Base-by-base conservation (phyloP, 805 yeast genomes). In the Kodamaea sagamina region DNA sequence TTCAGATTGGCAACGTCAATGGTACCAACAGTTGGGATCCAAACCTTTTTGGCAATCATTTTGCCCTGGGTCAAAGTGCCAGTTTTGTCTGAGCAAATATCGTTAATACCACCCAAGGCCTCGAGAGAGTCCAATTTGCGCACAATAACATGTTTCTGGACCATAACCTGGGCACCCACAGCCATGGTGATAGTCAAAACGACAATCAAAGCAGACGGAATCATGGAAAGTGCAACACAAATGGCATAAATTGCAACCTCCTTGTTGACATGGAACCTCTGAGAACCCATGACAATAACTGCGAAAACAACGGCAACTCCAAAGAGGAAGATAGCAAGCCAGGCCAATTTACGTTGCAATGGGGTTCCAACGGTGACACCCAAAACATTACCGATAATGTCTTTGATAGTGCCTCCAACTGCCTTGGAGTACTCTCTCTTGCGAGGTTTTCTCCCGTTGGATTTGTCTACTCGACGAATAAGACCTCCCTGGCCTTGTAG, bases 181-280 rank as follows among this genome's bases (percentile, higher is more conserved):
- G 92, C 89, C 90, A 86, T 85, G 1, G 92, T 85, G 49, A 86
- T 84, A n/a, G 93, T 85, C 47, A 85, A 72, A 17, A 85, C 93
- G 16, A 85, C 93, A 48, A 84, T 83, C 53, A 85, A 71, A 0
- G 90, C 82, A 2, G 89, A 84, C 2, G 93, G 93, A 50, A 85
- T 85, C 89, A 86, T 86, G 4, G 90, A 80, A 37, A 85, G 67
- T 0, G 86, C 86, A 37, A 86, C 90, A 67, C 95, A 88, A 55
- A 89, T 83, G 18, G 96, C 96, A 58, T 88, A 88, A 38, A 88
- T 81, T 10, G 95, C 95, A 27, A 88, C 93, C 52, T 87, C 89
- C 44, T 74, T 78, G 51, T 79, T 81, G n/a, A 88, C 95, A 9
- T 68, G 55, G 62, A 87, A 81, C 47, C 76, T 76, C 63, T 88